Evolutionary conservation across 495 filamentous ascomycete species (phyloP).

Genomic region (Penicillium atrosanguineum): DNA sequence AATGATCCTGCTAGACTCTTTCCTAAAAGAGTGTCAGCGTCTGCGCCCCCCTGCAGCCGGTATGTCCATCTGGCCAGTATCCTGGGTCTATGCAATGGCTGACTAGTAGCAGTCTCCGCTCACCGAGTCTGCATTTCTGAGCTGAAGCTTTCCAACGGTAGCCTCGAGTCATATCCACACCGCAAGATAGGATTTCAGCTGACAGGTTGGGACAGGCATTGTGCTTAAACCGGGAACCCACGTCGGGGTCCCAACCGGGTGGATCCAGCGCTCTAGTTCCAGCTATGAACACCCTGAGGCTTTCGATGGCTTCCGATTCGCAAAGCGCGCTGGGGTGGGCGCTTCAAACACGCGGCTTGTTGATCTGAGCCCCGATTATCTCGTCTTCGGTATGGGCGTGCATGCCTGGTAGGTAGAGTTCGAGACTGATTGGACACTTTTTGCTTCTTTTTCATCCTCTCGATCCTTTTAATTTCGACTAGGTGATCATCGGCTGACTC

Average conservation of each 20-base stretch:
- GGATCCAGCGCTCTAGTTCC: conserved; percentile 19
- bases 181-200: background rate
- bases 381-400: conserved; percentile 28
- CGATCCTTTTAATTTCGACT: conserved; percentile 15
- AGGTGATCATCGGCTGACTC: conserved; percentile 15
- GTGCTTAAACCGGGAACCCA: conserved; percentile 24
- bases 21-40: conserved; percentile 31
- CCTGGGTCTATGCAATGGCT: background rate
- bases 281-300: conserved; percentile 17
- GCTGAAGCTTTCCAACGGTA: conserved; percentile 23
- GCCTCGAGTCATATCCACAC: background rate
- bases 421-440: background rate
- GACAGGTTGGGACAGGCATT: conserved; percentile 9
- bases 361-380: conserved; percentile 26
- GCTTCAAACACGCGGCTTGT: conserved; percentile 15
- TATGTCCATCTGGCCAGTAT: conserved; percentile 12
- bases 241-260: conserved; percentile 23
- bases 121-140: conserved; percentile 20
- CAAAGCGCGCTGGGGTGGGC: conserved; percentile 17
- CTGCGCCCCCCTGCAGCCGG: conserved; percentile 26
- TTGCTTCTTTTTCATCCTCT: background rate
- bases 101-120: conserved; percentile 22
- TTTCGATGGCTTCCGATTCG: conserved; percentile 33
- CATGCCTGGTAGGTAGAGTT: conserved; percentile 21
- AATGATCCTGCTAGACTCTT: conserved; percentile 26